Base-by-base conservation (phyloP, 495 filamentous ascomycete species). In the Copromyces sp. region DNA sequence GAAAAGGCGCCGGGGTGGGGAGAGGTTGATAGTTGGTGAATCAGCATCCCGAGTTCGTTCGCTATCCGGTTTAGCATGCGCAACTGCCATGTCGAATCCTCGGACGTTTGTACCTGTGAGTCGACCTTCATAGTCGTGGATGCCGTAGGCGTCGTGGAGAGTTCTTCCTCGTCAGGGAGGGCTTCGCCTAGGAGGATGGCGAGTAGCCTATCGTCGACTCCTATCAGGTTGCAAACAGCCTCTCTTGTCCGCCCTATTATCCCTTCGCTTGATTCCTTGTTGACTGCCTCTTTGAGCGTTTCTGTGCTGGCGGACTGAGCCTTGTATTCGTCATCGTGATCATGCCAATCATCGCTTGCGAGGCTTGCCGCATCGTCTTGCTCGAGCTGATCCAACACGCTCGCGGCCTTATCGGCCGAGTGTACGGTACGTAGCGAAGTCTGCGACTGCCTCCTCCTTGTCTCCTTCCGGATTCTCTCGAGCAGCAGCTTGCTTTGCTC, bases 381-480 rank as follows among this genome's bases (percentile, higher is more conserved):
- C 72, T 81, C 79, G 53, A 65, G 53, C 53, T 65, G 53, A 39
- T 75, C 78, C 37, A 74, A 65, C 7, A 76, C 75, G 17, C 73
- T 81, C 69, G 70, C 14, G 72, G 69, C 20, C 41, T 78, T 76
- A 12, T 79, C 78, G 37, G 72, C 71, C 11, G 75, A 73, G 0
- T 68, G 65, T 4, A 17, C 6, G 29, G 75, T 76, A 40, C 71
- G 72, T 3, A 72, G 17, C 11, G 76, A 76, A n/a, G 78, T 74
- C 32, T 79, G 74, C 16, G 86, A 85, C 71, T 80, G 85, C 47
- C 87, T 85, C 72, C 90, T 87, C 74, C 91, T 87, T 11, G 93
- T 97, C 81, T 95, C 92, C 70, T 86, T 90, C 80, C 94, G 91
- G 68, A 99, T 94, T 79, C 97, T 93, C 68, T 97, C 92, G 39